phyloP scores from a whole-genome alignment of 2,329 filamentous ascomycete species.

The Coniochaeta pulveracea region DNA sequence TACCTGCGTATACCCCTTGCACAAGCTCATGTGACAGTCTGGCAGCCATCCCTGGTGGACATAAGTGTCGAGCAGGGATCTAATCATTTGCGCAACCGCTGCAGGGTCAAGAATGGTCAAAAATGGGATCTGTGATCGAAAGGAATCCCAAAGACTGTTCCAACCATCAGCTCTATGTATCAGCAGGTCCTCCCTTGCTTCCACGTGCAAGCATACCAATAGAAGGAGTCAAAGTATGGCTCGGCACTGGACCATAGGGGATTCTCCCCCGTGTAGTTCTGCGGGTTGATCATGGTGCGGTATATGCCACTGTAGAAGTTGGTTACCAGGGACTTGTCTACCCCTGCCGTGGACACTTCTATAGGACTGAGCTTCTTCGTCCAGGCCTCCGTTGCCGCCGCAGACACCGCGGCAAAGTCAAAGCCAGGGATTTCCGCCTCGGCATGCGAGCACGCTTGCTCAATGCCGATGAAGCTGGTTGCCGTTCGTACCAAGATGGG shows the following conservation, averaged over 20 bases:
- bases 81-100: conserved; percentile 54
- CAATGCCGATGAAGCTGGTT: conserved; percentile 55
- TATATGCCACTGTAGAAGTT: conserved; percentile 66
- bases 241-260: conserved; percentile 53
- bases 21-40: conserved; percentile 67
- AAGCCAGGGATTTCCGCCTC: conserved; percentile 59
- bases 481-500: conserved; percentile 55
- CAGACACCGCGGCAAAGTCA: conserved; percentile 44
- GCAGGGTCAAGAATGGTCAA: conserved; percentile 56
- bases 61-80: conserved; percentile 63
- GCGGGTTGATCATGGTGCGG: conserved; percentile 59
- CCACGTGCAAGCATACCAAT: conserved; percentile 42
- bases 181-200: not conserved
- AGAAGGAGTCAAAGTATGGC: conserved; percentile 67
- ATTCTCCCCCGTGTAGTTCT: conserved; percentile 66
- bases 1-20: conserved; percentile 60
- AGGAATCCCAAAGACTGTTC: conserved; percentile 55
- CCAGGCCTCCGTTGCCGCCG: conserved; percentile 47
- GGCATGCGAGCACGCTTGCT: conserved; percentile 56
- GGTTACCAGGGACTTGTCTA: conserved; percentile 41
- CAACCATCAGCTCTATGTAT: conserved; percentile 6
- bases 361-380: conserved; percentile 48
- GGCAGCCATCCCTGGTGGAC: conserved; percentile 59
- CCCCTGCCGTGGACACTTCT: conserved; percentile 37
- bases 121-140: conserved; percentile 57